phyloP scores from a whole-genome alignment of 345 rosid species.

The Trapa bicornis region DNA sequence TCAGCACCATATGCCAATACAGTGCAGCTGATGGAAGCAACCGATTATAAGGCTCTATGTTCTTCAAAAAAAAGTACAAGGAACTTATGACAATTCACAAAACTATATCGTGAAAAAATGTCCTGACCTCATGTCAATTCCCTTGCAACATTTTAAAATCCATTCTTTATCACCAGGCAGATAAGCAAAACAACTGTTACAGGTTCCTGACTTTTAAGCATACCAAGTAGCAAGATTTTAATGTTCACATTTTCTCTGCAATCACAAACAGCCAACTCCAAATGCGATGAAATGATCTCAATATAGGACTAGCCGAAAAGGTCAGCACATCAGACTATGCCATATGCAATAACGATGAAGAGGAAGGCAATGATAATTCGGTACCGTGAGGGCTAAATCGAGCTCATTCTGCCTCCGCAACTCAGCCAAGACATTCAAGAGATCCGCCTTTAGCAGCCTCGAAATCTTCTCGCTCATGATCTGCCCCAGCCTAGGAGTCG shows the following conservation, averaged over 20 bases:
- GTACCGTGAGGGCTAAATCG: constrained; percentile 31
- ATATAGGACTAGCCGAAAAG: neutral
- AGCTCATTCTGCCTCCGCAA: constrained; percentile 37
- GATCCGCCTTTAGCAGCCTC: constrained; percentile 47
- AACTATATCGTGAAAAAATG: no score
- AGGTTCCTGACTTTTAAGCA: neutral
- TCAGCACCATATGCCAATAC: neutral
- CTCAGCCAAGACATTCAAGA: constrained; percentile 34
- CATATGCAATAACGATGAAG: neutral
- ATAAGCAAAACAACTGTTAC: neutral
- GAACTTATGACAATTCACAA: neutral
- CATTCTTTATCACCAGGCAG: neutral
- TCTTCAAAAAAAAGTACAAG: neutral
- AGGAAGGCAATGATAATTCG: constrained; percentile 9
- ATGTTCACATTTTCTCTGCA: neutral
- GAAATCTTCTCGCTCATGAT: constrained; percentile 22
- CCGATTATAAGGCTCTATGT: no score
- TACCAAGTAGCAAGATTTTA: neutral
- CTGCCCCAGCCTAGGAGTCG: constrained; percentile 19
- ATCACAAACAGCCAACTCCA: neutral
- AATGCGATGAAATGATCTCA: neutral
- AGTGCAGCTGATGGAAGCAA: no score
- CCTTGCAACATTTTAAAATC: neutral
- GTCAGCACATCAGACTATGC: neutral
- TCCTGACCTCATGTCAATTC: no score